phyloP scores from a whole-genome alignment of 202 grass and related monocot species.

The Cymbopogon flexuosus region DNA sequence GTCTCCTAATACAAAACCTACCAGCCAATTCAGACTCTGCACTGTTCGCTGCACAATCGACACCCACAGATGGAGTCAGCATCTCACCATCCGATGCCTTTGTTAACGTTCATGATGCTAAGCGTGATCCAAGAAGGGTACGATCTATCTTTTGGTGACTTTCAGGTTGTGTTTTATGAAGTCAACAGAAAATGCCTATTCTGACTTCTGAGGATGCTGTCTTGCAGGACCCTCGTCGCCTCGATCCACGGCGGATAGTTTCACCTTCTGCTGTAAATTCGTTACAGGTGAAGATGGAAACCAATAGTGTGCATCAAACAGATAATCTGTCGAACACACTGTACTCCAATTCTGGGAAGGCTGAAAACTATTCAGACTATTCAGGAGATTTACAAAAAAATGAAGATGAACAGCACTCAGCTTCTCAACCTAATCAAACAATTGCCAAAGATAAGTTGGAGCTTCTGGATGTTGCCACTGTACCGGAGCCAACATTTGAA shows the following conservation, averaged over 20 bases:
- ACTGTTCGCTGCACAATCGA: conserved; percentile 28
- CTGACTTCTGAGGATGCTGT: conserved; percentile 23
- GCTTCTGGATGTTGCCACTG: conserved; percentile 28
- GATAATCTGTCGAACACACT: conserved; percentile 38
- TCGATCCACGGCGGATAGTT: conserved; percentile 78
- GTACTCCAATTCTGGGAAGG: conserved; percentile 36
- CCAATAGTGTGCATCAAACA: conserved; percentile 26
- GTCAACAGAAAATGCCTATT: conserved; percentile 30
- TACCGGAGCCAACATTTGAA: conserved; percentile 37
- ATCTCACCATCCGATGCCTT: conserved; percentile 38
- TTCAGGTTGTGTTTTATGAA: conserved; percentile 10
- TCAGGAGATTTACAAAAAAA: conserved; percentile 31
- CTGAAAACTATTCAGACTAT: conserved; percentile 46
- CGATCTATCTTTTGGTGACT: conserved; percentile 26
- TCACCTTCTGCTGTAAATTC: conserved; percentile 40
- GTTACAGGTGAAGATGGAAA: conserved; percentile 48
- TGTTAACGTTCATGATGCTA: conserved; percentile 53
- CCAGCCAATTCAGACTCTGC: conserved; percentile 14
- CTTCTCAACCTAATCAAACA: conserved; percentile 24
- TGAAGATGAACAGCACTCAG: conserved; percentile 33
- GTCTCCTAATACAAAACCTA: conserved; percentile 30
- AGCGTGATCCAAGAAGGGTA: conserved; percentile 97
- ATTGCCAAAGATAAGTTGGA: conserved; percentile 35
- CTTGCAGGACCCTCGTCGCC: conserved; percentile 89
- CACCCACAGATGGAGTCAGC: conserved; percentile 33